phyloP scores from a whole-genome alignment of 352 stramenopile species.

The Plasmopara muralis region DNA sequence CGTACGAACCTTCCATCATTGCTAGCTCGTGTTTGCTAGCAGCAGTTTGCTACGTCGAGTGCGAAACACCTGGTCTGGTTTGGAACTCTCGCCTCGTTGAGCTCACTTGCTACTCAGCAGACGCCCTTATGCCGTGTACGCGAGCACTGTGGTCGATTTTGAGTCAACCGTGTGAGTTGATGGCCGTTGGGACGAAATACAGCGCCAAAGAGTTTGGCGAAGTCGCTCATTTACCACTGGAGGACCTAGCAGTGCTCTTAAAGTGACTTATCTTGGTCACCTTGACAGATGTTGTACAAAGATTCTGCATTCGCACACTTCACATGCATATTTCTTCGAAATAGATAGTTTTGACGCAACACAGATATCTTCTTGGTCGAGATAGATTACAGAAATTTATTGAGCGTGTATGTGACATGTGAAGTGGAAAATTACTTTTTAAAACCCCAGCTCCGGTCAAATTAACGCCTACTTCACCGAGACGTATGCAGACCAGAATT shows the following conservation, averaged over 20 bases:
- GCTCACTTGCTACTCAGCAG: conserved; percentile 38
- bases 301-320: too few relatives aligned
- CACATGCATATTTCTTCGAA: background rate
- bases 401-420: too few relatives aligned
- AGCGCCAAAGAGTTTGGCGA: conserved; percentile 28
- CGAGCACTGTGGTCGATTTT: conserved; percentile 31
- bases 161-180: conserved; percentile 29
- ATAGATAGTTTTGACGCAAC: too few relatives aligned
- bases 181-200: conserved; percentile 42
- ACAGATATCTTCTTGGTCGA: too few relatives aligned
- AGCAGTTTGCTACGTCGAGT: conserved; percentile 42
- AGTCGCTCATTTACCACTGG: conserved; percentile 30
- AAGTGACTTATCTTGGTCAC: conserved; percentile 14
- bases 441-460: too few relatives aligned
- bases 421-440: too few relatives aligned
- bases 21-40: conserved; percentile 45
- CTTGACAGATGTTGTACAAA: conserved; percentile 27
- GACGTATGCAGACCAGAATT: too few relatives aligned
- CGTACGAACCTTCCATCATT: conserved; percentile 43
- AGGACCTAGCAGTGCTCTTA: conserved; percentile 27
- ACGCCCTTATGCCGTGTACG: conserved; percentile 34
- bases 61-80: conserved; percentile 30
- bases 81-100: conserved; percentile 47
- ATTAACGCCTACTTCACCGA: too few relatives aligned
- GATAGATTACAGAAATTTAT: too few relatives aligned